Conservation (phyloP, 768 basidiomycete genomes). For the Strobilomyces dryophilus region DNA sequence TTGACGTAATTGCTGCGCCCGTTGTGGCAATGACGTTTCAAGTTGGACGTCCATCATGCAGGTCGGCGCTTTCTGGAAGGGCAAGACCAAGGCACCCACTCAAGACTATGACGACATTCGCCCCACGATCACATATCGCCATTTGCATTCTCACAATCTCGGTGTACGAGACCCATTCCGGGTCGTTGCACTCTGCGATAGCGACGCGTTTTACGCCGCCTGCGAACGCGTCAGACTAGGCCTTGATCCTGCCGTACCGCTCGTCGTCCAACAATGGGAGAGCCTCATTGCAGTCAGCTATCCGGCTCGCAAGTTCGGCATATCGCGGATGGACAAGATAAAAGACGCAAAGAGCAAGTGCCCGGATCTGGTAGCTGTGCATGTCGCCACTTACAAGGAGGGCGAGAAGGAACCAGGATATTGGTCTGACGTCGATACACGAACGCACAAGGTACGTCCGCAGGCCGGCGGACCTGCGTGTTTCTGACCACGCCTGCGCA, state of each 20-base stretch:
- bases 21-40: no score
- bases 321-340: conserved; percentile 84
- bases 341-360: conserved; percentile 83
- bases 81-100: conserved; percentile 45
- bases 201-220: conserved; percentile 78
- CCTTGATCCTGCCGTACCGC: conserved; percentile 55
- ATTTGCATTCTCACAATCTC: conserved; percentile 62
- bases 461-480: not conserved
- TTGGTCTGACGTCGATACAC: conserved; percentile 84
- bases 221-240: conserved; percentile 84
- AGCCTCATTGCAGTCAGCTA: conserved; percentile 94
- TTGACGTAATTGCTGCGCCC: no score
- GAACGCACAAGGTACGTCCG: conserved; percentile 80
- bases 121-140: conserved; percentile 75
- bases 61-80: conserved; percentile 41
- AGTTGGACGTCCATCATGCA: not conserved
- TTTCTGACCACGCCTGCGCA: not conserved
- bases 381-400: conserved; percentile 93
- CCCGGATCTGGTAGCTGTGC: conserved; percentile 78
- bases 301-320: conserved; percentile 87
- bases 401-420: conserved; percentile 86
- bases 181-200: conserved; percentile 87
- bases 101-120: conserved; percentile 57
- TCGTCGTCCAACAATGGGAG: conserved; percentile 88
- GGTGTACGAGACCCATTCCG: conserved; percentile 75